A percentile compares a stretch with the other conserved stretches of the same genome.
Conservation (phyloP, 2,329 filamentous ascomycete genomes). For the Talaromyces albobiverticillius region DNA sequence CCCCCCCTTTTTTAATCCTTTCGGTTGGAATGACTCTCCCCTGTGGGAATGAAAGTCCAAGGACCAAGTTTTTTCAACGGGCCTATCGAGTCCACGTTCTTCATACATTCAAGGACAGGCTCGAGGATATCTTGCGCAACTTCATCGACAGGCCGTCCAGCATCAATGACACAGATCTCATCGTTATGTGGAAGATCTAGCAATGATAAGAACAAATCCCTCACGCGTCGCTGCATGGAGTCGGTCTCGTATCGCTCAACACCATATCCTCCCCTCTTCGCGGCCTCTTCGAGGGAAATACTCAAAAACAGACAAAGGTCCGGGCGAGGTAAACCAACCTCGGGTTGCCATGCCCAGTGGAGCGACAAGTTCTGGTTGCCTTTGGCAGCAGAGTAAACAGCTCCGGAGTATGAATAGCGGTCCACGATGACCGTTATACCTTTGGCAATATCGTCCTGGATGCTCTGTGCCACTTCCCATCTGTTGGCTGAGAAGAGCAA, state of each 20-base stretch:
- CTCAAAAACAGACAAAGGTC: slow-evolving; percentile 88
- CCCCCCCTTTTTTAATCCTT: not conserved
- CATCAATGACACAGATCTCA: slow-evolving; percentile 56
- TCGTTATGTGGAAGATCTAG: slow-evolving; percentile 47
- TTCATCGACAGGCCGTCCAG: slow-evolving; percentile 49
- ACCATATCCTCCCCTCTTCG: slow-evolving; percentile 79
- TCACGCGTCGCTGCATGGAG: slow-evolving; percentile 76
- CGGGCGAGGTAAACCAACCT: slow-evolving; percentile 80
- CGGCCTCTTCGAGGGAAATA: slow-evolving; percentile 69
- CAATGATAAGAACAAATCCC: slow-evolving; percentile 65
- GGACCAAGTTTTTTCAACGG: slow-evolving; percentile 33
- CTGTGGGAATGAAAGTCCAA: slow-evolving; percentile 23
- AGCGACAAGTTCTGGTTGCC: slow-evolving; percentile 66
- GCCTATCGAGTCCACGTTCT: slow-evolving; percentile 31
- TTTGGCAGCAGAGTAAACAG: slow-evolving; percentile 91
- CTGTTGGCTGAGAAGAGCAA: slow-evolving; percentile 87
- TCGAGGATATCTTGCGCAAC: slow-evolving; percentile 45
- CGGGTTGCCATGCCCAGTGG: slow-evolving; percentile 78
- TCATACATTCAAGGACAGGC: slow-evolving; percentile 28
- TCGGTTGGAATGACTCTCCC: slow-evolving; percentile 8
- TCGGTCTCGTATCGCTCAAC: slow-evolving; percentile 83
- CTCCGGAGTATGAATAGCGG: slow-evolving; percentile 91
- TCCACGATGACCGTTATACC: slow-evolving; percentile 82
- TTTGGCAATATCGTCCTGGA: slow-evolving; percentile 50
- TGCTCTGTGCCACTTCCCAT: slow-evolving; percentile 64